Evolutionary conservation across 495 filamentous ascomycete species (phyloP), one percentile per base, ranked within the genome.

Genomic region (Glonium stellatum): DNA sequence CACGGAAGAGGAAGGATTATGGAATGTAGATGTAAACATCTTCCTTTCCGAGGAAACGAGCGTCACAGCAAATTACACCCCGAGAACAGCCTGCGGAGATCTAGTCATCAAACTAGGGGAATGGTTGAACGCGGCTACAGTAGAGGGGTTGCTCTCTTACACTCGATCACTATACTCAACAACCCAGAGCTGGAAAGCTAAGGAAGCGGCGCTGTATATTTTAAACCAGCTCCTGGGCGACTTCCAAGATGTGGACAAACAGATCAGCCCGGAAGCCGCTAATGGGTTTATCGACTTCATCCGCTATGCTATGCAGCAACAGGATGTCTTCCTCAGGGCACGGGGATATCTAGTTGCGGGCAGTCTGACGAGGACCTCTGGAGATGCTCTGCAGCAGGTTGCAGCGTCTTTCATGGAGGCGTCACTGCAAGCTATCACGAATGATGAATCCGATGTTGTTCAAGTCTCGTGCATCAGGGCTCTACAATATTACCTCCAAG

Each of bases 21-120:
- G 93, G 93, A 90, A 97, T 57, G 86, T 97, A 59, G 93, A 98
- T 72, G 84, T 95, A 55, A 97, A 95, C 50, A 80, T 97, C 1
- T 98, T 95, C 73, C 79, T 98, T 27, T 90, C 90, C 0, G 93
- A 98, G 68, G 93, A 98, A 72, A 92, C 89, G 1, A 89, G 90
- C 12, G 86, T 97, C 51, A 96, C 90, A n/a, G 87, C 92, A 23
- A 97, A 97, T 69, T 98, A 96, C 71, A 95, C 92, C 1, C 88
- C 93, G 27, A 81, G 93, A 52, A 95, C 88, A 12, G 92, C 92
- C 51, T 91, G 89, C 66, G 90, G 90, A 27, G 92, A 96, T 69
- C 77, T 97, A 25, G 79, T 93, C 9, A 87, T 95, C 70, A 97
- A 96, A 73, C 76, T 95, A n/a, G 89, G 87, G 22, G 92, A 96